phyloP scores from a whole-genome alignment of 352 stramenopile species.

The Phytopythium ostracodes region DNA sequence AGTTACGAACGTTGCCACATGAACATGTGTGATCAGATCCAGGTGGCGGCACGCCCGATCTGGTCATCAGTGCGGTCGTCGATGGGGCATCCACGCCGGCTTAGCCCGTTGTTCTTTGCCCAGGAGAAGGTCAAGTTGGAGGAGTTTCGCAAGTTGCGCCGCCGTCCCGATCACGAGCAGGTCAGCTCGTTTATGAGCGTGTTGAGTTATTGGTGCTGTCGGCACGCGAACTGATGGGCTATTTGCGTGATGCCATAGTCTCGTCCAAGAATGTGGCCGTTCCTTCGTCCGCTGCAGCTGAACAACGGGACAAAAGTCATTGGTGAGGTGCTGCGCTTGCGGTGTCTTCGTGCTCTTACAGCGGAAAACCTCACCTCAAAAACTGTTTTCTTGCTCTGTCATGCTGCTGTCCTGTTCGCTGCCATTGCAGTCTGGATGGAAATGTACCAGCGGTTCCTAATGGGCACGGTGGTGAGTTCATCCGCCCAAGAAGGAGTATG shows the following conservation, averaged over 20 bases:
- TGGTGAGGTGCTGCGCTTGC: slow-evolving; percentile 13
- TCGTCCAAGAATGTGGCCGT: neutral
- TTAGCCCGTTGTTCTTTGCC: slow-evolving; percentile 60
- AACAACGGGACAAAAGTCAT: slow-evolving; percentile 21
- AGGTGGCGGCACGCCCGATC: slow-evolving; percentile 43
- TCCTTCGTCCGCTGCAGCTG: slow-evolving; percentile 12
- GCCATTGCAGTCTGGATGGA: slow-evolving; percentile 31
- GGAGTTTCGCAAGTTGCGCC: slow-evolving; percentile 45
- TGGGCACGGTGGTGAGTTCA: slow-evolving; percentile 30
- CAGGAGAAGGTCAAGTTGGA: slow-evolving; percentile 71
- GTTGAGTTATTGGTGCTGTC: slow-evolving; percentile 1
- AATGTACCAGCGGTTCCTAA: slow-evolving; percentile 29
- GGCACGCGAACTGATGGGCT: neutral
- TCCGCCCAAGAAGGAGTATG: slow-evolving; percentile 23
- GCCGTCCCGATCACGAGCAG: slow-evolving; percentile 12
- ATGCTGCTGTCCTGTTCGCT: neutral
- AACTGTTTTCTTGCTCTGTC: neutral
- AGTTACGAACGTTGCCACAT: neutral
- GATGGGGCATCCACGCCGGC: slow-evolving; percentile 65
- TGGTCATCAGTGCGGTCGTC: slow-evolving; percentile 74
- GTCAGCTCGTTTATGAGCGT: neutral
- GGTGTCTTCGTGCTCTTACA: neutral
- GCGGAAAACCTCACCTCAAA: neutral
- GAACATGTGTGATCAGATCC: slow-evolving; percentile 25
- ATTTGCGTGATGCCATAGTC: neutral